Evolutionary conservation across 768 basidiomycete genomes (phyloP).

Genomic region (Leucocoprinus leucothites): DNA sequence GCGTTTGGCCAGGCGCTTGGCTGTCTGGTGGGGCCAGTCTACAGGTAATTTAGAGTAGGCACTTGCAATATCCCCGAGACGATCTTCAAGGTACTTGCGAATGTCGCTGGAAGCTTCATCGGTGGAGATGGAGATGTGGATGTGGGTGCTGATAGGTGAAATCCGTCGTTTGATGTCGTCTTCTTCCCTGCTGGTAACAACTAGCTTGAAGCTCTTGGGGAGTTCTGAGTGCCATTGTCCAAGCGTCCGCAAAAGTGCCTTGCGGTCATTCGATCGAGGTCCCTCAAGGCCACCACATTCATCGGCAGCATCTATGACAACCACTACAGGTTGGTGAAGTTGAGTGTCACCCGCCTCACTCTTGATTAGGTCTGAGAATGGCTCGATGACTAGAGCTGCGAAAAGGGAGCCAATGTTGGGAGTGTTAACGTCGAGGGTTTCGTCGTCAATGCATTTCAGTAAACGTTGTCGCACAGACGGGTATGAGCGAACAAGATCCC

Average conservation of each 20-base stretch:
- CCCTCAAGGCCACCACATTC: no score
- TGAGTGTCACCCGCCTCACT: no score
- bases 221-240: no score
- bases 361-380: conserved; percentile 11
- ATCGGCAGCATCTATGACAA: conserved; percentile 30
- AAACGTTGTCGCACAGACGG: no score
- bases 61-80: no score
- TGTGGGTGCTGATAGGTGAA: conserved; percentile 12
- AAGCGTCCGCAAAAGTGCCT: no score
- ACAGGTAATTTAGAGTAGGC: conserved; percentile 8
- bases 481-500: no score
- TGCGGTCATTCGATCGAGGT: no score
- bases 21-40: no score
- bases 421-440: no score
- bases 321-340: conserved; percentile 8
- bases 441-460: no score
- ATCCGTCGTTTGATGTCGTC: conserved; percentile 14
- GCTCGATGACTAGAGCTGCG: conserved; percentile 17
- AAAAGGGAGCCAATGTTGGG: conserved; percentile 16
- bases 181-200: conserved; percentile 22
- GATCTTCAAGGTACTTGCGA: conserved; percentile 16
- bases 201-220: conserved; percentile 20
- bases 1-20: conserved; percentile 18
- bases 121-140: no score
- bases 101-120: conserved; percentile 24